A percentile compares a stretch with the other conserved stretches of the same genome.
phyloP scores from a whole-genome alignment of 176 grass and related monocot species.

The Chloris gayana region DNA sequence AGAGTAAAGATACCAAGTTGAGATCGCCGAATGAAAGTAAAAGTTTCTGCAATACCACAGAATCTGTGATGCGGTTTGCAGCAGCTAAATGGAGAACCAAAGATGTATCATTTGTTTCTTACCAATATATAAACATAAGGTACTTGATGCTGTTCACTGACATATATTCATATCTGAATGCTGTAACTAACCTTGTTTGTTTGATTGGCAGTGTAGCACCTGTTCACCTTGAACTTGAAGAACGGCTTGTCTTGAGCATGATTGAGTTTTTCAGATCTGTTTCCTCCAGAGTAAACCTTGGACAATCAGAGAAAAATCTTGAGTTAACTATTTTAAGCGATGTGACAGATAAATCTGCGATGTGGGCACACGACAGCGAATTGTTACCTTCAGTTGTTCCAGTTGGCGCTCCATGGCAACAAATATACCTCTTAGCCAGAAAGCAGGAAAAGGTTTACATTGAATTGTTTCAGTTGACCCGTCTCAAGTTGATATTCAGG shows the following conservation, averaged over 20 bases:
- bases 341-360: slow-evolving; percentile 31
- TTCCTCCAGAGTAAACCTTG: slow-evolving; percentile 72
- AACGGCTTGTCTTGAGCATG: slow-evolving; percentile 83
- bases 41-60: slow-evolving; percentile 36
- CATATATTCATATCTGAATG: slow-evolving; percentile 25
- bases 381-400: slow-evolving; percentile 83
- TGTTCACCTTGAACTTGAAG: slow-evolving; percentile 91
- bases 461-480: slow-evolving; percentile 80
- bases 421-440: slow-evolving; percentile 93
- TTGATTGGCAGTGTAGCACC: slow-evolving; percentile 73
- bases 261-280: slow-evolving; percentile 82
- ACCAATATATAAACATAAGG: slow-evolving; percentile 79
- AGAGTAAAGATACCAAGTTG: slow-evolving; percentile 69
- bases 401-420: slow-evolving; percentile 91
- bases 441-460: slow-evolving; percentile 90
- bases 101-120: slow-evolving; percentile 82
- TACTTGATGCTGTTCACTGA: slow-evolving; percentile 39
- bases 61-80: slow-evolving; percentile 63
- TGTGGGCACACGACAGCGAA: slow-evolving; percentile 39
- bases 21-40: slow-evolving; percentile 56
- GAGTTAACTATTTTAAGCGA: slow-evolving; percentile 59
- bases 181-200: slow-evolving; percentile 36
- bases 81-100: slow-evolving; percentile 83
- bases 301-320: slow-evolving; percentile 59
- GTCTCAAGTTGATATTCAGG: slow-evolving; percentile 86